These are phyloP conservation scores for Trematosphaeria pertusa DNA, from an alignment of 2,329 filamentous ascomycete species.

Conservation along the genomic window DNA sequence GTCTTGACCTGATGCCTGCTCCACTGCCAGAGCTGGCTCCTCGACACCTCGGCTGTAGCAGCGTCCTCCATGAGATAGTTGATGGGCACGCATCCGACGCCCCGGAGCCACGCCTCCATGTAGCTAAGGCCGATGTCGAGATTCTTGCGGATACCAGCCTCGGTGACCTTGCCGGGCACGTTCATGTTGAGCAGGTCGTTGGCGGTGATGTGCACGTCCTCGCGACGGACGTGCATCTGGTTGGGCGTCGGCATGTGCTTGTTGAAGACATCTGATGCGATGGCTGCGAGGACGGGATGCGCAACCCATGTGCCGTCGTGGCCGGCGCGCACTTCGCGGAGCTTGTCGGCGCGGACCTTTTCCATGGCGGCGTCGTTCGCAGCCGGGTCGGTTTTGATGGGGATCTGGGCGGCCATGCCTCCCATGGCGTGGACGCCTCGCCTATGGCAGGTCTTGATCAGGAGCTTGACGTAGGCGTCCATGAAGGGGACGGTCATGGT, in stretches of 20 bases:
- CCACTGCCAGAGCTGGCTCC: constrained; percentile 98
- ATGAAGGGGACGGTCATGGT: constrained; percentile 99
- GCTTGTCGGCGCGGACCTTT: constrained; percentile 90
- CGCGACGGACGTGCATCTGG: constrained; percentile 88
- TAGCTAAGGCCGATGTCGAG: constrained; percentile 95
- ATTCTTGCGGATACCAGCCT: constrained; percentile 96
- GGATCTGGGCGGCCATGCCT: constrained; percentile 98
- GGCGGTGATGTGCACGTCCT: constrained; percentile 84
- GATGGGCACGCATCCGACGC: constrained; percentile 94
- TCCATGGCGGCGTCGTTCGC: constrained; percentile 97
- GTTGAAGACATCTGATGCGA: constrained; percentile 94
- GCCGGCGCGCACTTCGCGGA: constrained; percentile 91
- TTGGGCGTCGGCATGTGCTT: constrained; percentile 98
- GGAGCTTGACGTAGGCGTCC: constrained; percentile 94
- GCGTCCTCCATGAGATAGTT: constrained; percentile 99
- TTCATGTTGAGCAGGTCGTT: constrained; percentile 99
- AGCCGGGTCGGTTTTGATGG: constrained; percentile 90
- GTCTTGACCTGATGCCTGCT: constrained; percentile 75
- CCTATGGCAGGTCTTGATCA: constrained; percentile 98
- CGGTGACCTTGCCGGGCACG: constrained; percentile 88
- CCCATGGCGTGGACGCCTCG: constrained; percentile 98
- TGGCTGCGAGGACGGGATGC: constrained; percentile 87
- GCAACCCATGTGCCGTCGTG: constrained; percentile 99
- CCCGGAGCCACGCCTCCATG: constrained; percentile 98
- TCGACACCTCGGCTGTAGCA: constrained; percentile 93